These are phyloP conservation scores for Pisolithus marmoratus DNA, from an alignment of 768 basidiomycete genomes.

Conservation along the genomic window DNA sequence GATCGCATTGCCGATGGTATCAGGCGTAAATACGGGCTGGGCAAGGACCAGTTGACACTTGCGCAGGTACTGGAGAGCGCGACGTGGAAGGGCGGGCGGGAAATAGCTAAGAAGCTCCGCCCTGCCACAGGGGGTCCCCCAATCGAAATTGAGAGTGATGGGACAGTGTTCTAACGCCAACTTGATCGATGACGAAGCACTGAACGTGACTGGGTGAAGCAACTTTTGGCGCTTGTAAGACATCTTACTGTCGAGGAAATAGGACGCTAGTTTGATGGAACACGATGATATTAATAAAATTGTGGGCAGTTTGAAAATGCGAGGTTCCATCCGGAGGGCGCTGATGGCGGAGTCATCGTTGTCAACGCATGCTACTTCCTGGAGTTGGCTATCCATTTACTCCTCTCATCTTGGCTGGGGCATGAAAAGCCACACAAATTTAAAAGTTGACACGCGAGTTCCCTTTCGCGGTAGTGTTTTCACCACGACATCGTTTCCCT, in stretches of 20 bases:
- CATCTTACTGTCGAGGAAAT: background rate
- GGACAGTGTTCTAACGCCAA: conserved; percentile 60
- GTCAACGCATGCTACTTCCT: background rate
- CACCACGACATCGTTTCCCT: background rate
- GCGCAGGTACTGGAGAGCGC: conserved; percentile 92
- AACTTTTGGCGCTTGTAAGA: too few species aligned
- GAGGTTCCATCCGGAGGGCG: conserved; percentile 45
- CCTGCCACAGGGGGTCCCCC: conserved; percentile 76
- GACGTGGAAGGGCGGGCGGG: conserved; percentile 95
- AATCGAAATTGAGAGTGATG: conserved; percentile 81
- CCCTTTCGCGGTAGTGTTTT: background rate
- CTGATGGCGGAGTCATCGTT: conserved; percentile 45
- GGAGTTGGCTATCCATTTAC: background rate
- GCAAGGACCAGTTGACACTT: conserved; percentile 52
- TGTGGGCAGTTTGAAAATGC: too few species aligned
- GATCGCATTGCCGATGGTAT: conserved; percentile 76
- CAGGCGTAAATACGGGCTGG: conserved; percentile 50
- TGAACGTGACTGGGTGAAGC: too few species aligned
- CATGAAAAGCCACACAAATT: background rate
- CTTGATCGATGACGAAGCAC: background rate
- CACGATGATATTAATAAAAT: background rate
- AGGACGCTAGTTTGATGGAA: background rate
- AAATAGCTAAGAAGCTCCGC: conserved; percentile 78
- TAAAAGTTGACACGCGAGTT: background rate
- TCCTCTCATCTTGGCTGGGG: background rate